A percentile compares a stretch with the other conserved stretches of the same genome.
phyloP scores from a whole-genome alignment of 768 basidiomycete genomes.

The Mycena filopes region DNA sequence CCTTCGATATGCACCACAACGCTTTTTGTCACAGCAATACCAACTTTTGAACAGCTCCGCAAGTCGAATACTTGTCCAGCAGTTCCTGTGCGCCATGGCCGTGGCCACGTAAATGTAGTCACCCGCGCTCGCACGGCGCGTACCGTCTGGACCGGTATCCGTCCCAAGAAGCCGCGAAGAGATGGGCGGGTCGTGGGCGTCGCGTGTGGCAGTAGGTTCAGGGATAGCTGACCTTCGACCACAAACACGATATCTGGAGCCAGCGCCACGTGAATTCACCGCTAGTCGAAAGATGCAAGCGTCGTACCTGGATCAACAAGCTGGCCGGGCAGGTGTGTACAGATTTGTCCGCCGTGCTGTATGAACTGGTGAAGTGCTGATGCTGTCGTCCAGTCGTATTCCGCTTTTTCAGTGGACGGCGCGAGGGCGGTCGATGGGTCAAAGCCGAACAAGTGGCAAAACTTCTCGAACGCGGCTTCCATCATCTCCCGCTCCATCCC shows the following conservation, averaged over 20 bases:
- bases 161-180: not conserved
- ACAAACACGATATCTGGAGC: not conserved
- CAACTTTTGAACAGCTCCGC: not conserved
- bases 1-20: slow-evolving; percentile 7
- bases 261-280: no score
- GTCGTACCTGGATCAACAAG: not conserved
- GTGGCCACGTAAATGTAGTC: not conserved
- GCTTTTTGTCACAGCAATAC: not conserved
- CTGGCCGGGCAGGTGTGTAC: not conserved
- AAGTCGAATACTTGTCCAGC: not conserved
- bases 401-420: not conserved
- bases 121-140: not conserved
- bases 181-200: not conserved
- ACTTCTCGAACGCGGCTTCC: not conserved
- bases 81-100: not conserved
- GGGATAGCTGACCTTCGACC: not conserved
- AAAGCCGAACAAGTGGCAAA: slow-evolving; percentile 8
- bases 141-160: not conserved
- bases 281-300: not conserved
- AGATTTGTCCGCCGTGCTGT: not conserved
- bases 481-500: not conserved
- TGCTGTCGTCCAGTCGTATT: not conserved
- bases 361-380: not conserved
- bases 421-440: not conserved
- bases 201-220: no score